phyloP scores from a whole-genome alignment of 2,329 filamentous ascomycete species.

The Lasiodiplodia sp. region DNA sequence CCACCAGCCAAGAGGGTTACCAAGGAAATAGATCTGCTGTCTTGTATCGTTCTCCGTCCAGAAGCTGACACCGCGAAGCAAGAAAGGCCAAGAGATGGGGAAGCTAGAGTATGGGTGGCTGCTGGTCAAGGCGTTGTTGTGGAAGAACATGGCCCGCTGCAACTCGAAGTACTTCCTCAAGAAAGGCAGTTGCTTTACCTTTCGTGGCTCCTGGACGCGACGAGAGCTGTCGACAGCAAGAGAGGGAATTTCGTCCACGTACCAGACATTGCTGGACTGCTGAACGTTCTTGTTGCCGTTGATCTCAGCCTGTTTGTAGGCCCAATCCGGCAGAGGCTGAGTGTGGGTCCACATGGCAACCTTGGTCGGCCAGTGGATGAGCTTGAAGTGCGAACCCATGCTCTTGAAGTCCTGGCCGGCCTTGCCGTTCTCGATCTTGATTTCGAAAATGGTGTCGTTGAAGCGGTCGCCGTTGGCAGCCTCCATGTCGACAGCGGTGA shows the following conservation, averaged over 20 bases:
- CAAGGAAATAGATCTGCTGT: slow-evolving; percentile 98
- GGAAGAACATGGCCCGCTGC: slow-evolving; percentile 98
- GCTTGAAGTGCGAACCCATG: slow-evolving; percentile 91
- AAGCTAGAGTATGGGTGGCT: slow-evolving; percentile 95
- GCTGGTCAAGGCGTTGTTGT: slow-evolving; percentile 97
- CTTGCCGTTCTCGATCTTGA: slow-evolving; percentile 89
- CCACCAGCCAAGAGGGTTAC: slow-evolving; percentile 98
- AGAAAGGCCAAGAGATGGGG: slow-evolving; percentile 97
- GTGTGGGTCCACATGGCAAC: slow-evolving; percentile 99
- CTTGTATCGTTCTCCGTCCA: slow-evolving; percentile 97
- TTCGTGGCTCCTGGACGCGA: slow-evolving; percentile 74
- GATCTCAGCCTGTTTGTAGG: slow-evolving; percentile 95
- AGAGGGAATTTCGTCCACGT: slow-evolving; percentile 88
- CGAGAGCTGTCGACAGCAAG: slow-evolving; percentile 75
- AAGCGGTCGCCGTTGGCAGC: slow-evolving; percentile 76
- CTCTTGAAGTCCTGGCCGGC: slow-evolving; percentile 83
- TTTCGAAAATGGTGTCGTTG: slow-evolving; percentile 92
- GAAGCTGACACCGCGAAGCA: slow-evolving; percentile 96
- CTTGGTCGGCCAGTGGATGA: slow-evolving; percentile 92
- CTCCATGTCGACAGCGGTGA: slow-evolving; percentile 79
- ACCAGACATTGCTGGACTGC: slow-evolving; percentile 92
- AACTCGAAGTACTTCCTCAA: slow-evolving; percentile 94
- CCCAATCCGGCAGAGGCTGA: slow-evolving; percentile 96
- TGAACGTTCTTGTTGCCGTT: slow-evolving; percentile 97
- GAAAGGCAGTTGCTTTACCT: slow-evolving; percentile 87